Conservation (phyloP, 768 basidiomycete species). For the Phylloporus arenicola region DNA sequence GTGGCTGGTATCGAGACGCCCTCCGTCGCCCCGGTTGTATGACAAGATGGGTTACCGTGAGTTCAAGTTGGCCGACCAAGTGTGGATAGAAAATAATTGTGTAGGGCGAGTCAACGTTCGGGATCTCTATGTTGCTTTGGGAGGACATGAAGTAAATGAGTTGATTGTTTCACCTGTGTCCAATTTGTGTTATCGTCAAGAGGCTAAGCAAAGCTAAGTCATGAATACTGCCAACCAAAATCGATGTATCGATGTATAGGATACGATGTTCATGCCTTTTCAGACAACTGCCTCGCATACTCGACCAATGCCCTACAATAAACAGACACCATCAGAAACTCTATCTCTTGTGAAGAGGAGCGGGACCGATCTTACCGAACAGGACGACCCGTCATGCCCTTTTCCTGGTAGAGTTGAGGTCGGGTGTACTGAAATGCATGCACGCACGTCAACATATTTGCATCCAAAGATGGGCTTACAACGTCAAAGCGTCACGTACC, state of each 20-base stretch:
- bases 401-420: conserved; percentile 57
- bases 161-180: neutral
- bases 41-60: conserved; percentile 40
- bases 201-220: neutral
- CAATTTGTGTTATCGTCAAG: neutral
- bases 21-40: conserved; percentile 43
- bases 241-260: no score
- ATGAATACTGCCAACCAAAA: no score
- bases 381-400: conserved; percentile 76
- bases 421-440: conserved; percentile 39
- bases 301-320: conserved; percentile 29
- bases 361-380: conserved; percentile 50
- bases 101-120: conserved; percentile 32
- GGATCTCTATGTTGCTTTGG: conserved; percentile 39
- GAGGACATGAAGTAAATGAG: conserved; percentile 28
- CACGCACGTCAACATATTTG: neutral
- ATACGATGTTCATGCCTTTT: conserved; percentile 12
- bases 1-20: conserved; percentile 37
- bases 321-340: neutral
- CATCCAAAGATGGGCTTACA: neutral
- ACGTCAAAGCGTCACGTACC: conserved; percentile 32
- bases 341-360: neutral
- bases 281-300: conserved; percentile 27
- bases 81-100: conserved; percentile 31
- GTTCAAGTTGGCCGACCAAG: conserved; percentile 36